Evolutionary conservation across 202 grass and related monocot species (phyloP).

Genomic region (Schoenoplectus triqueter): DNA sequence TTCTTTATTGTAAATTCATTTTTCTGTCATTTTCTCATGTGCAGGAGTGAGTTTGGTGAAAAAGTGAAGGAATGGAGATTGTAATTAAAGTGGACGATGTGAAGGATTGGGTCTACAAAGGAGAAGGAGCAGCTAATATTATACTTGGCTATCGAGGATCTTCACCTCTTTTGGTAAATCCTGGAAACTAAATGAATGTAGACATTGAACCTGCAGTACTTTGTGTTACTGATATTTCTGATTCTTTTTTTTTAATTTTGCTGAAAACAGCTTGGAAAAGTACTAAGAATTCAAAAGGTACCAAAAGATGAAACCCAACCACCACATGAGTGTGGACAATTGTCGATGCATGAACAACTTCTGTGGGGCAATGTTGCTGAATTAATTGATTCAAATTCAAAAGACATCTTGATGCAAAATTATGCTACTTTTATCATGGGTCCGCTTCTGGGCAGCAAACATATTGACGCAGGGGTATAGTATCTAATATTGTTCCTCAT

Average conservation of each 20-base stretch:
- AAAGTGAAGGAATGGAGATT: slow-evolving; percentile 43
- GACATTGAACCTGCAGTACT: neutral
- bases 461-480: slow-evolving; percentile 76
- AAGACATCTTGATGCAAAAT: slow-evolving; percentile 60
- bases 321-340: slow-evolving; percentile 42
- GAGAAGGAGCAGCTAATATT: slow-evolving; percentile 87
- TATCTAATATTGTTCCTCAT: slow-evolving; percentile 9
- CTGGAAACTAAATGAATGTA: neutral
- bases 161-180: slow-evolving; percentile 67
- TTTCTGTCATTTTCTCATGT: neutral
- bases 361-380: slow-evolving; percentile 68
- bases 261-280: slow-evolving; percentile 71
- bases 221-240: slow-evolving; percentile 2
- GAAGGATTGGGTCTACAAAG: slow-evolving; percentile 88
- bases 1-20: neutral
- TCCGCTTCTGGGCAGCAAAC: slow-evolving; percentile 56
- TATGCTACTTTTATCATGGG: slow-evolving; percentile 73
- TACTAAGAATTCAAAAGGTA: slow-evolving; percentile 74
- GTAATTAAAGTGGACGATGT: slow-evolving; percentile 53
- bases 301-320: slow-evolving; percentile 50
- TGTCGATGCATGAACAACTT: slow-evolving; percentile 77
- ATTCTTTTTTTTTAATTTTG: slow-evolving; percentile 29
- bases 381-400: slow-evolving; percentile 61
- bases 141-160: slow-evolving; percentile 77
- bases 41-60: neutral